Evolutionary conservation across 257 asterid genomes (phyloP), one percentile per base, ranked within the genome.

Genomic region (Verbascum thapsus): DNA sequence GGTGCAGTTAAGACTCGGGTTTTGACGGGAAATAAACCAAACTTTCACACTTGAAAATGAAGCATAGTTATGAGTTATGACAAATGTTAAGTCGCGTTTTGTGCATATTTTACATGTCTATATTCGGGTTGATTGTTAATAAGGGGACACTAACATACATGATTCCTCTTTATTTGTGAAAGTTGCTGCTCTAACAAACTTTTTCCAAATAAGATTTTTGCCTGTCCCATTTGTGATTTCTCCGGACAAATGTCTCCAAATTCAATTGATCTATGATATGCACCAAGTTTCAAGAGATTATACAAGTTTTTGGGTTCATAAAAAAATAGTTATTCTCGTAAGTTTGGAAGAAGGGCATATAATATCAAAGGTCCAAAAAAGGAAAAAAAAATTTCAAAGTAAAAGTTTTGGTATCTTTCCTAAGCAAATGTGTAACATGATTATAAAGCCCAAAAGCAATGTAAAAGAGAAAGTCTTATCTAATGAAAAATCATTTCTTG

Each of bases 171-270:
- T 61, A 43, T 47, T 45, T 62, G 3, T 32, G 8, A 7, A 49
- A 47, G 35, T 37, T 10, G 59, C 30, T 10, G 59, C 30, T 19
- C 40, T 8, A 63, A 38, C 60, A 49, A 50, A 18, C 59, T 39
- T 7, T 37, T 17, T 3, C 3, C 18, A 11, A n/a, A 37, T 11
- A 12, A 22, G 12, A 2, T 13, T 15, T 45, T 23, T 30, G n/a
- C 30, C 10, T 35, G 11, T 19, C 5, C 1, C 18, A 26, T 45
- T 16, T 47, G 17, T 8, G 10, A 17, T 0, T 62, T 45, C 20
- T 53, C 9, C 45, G 30, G 63, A 16, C 63, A 38, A 57, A 63
- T 50, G 68, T 52, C 68, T 9, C 45, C 37, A 62, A 45, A 48
- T 62, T 62, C 45, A 62, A 62, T 20, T 62, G 16, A 47, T 37